Base-by-base conservation (phyloP, 139 green algal species). In the Micractinium conductrix region DNA sequence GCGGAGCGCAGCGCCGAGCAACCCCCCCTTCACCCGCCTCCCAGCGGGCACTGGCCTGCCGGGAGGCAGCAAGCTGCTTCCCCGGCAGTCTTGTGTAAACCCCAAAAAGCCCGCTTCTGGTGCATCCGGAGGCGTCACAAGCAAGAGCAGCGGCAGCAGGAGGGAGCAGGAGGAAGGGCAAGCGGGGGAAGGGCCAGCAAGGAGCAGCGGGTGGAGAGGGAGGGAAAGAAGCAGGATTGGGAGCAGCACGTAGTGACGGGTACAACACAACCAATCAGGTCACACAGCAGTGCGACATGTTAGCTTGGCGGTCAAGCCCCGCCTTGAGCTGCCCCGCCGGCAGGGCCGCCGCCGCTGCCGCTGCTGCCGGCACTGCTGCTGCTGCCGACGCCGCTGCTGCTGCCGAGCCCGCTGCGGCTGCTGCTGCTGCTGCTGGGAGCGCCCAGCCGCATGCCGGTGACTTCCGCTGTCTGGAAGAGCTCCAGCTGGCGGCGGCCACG, bases 401-500 rank as follows among this genome's bases (percentile, higher is more conserved):
- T 53, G 69, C 68, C 43, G 40, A n/a, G n/a, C n/a, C 40, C 22
- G 69, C 22, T 55, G 40, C 69, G 50, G 40, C 69, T 37, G n/a
- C n/a, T n/a, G n/a, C 19, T 74, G 68, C 71, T 14, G 28, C 43
- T 37, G 28, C 68, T 9, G 37, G 3, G n/a, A 22, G 37, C 21
- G 1, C 22, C 12, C 50, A 85, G 45, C 65, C 60, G 50, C 53
- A 87, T 30, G 21, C 60, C 74, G 1, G 78, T 74, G 14, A 87
- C 83, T 28, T 73, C 53, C 0, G 42, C 35, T 10, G 80, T 8
- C 21, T 26, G 2, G 26, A 90, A 53, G 24, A 88, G n/a, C 14
- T 78, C 87, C 85, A 90, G 53, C 85, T 90, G 87, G 12, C 70
- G 68, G 16, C 62, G 53, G 21, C 87, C 83, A 50, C 48, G 83